Evolutionary conservation across 1,284 basidiomycete species (phyloP), one percentile per base, ranked within the genome.

Genomic region (Sporisorium scitamineum): DNA sequence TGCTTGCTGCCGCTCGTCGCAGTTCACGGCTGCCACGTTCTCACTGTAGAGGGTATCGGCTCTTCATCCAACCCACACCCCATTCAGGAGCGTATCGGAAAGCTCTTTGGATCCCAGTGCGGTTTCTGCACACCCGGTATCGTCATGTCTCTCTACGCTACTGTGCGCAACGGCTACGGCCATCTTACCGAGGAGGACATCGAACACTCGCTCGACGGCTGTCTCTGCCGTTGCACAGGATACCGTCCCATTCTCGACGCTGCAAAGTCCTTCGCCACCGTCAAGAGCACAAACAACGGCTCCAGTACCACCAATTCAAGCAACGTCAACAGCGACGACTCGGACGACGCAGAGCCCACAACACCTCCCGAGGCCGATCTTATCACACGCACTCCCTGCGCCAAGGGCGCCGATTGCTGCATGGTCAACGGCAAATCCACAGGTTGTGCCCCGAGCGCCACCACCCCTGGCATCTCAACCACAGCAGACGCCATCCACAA

Each of bases 31-130:
- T 82, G 80, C 59, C 86, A 86, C 41, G 75, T 86, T 42, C 79
- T 86, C 44, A 86, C 85, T 9, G 82, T 85, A 42, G 85, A 86
- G 58, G 84, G 81, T 5, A 82, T 86, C 61, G 86, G 86, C 34
- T 75, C 68, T 16, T 76, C 79, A 2, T 61, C 70, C 42, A 78
- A 86, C 60, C 86, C 86, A 2, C 86, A 86, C 54, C 85, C 86
- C 5, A 74, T 86, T 9, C 86, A 86, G 58, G 81, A 86, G 55
- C 71, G 86, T 14, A 79, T 86, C 48, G 82, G 75, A 37, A 84
- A 83, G 56, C 72, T 86, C 3, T 80, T 78, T n/a, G 84, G 85
- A 14, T 73, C 65, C 0, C 85, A 86, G 58, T 86, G 86, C 60
- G 85, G 84, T 4, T 85, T 84, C 63, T 81, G 78, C 50, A 82